Conservation (phyloP, 768 basidiomycete genomes). For the Strobilomyces echinocephalus region DNA sequence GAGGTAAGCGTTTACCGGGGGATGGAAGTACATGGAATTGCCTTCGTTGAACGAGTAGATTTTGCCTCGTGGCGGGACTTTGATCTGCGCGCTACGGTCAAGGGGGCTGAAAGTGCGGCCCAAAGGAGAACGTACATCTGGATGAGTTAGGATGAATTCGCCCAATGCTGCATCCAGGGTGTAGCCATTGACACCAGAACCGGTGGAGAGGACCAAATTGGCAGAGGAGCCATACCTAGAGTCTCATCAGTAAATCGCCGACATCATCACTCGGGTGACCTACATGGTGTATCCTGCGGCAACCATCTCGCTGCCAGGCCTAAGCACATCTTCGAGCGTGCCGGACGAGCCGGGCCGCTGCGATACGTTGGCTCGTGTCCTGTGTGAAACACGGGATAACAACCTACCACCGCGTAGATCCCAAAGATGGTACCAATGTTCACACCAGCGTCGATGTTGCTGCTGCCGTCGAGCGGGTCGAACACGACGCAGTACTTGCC, state of each 20-base stretch:
- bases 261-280: conserved; percentile 23
- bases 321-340: conserved; percentile 80
- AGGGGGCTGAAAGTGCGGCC: not conserved
- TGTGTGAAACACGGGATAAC: not conserved
- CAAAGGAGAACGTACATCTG: conserved; percentile 54
- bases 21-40: conserved; percentile 90
- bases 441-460: conserved; percentile 98
- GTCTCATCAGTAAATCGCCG: conserved; percentile 9
- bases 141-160: conserved; percentile 98
- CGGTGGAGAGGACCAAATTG: conserved; percentile 93
- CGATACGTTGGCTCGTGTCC: not conserved
- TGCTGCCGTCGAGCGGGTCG: conserved; percentile 93
- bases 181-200: conserved; percentile 95
- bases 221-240: conserved; percentile 88
- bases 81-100: conserved; percentile 52
- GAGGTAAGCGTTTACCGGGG: conserved; percentile 75
- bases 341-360: conserved; percentile 76
- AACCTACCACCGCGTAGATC: conserved; percentile 85
- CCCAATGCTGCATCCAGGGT: conserved; percentile 93
- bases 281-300: conserved; percentile 97
- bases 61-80: conserved; percentile 90
- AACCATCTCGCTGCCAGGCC: conserved; percentile 95
- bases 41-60: conserved; percentile 99
- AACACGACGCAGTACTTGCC: conserved; percentile 98
- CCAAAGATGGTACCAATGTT: conserved; percentile 99